Conservation (phyloP, 495 filamentous ascomycete genomes). For the Neurospora sp. region DNA sequence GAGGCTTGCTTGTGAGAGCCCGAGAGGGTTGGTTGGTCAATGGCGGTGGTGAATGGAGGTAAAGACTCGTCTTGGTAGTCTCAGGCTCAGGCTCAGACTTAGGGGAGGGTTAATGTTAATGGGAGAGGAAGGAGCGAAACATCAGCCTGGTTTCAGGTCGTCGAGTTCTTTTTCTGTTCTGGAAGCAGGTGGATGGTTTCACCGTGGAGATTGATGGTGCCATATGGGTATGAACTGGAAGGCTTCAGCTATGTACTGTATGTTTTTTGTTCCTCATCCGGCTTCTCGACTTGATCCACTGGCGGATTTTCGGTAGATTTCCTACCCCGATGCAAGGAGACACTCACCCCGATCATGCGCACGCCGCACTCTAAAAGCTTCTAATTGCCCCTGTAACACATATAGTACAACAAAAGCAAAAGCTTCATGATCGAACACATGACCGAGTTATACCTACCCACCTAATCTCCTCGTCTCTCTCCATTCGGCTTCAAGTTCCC, state of each 20-base stretch:
- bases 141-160: not conserved
- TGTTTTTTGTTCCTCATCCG: not conserved
- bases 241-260: not conserved
- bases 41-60: not conserved
- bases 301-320: not conserved
- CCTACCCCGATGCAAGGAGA: not conserved
- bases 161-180: not conserved
- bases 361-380: not conserved
- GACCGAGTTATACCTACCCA: not conserved
- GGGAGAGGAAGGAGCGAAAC: not conserved
- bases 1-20: not conserved
- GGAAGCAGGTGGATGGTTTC: not conserved
- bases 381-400: not conserved
- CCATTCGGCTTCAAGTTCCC: not conserved
- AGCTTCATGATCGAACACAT: not conserved
- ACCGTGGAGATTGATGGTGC: not conserved
- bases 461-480: not conserved
- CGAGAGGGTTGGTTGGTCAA: not conserved
- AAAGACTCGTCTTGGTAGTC: not conserved
- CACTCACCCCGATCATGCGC: not conserved
- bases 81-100: not conserved
- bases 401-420: not conserved
- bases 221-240: not conserved
- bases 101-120: not conserved
- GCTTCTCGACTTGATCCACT: not conserved